These are phyloP conservation scores for Daldinia caldariorum DNA, from an alignment of 495 filamentous ascomycete genomes.

Conservation along the genomic window DNA sequence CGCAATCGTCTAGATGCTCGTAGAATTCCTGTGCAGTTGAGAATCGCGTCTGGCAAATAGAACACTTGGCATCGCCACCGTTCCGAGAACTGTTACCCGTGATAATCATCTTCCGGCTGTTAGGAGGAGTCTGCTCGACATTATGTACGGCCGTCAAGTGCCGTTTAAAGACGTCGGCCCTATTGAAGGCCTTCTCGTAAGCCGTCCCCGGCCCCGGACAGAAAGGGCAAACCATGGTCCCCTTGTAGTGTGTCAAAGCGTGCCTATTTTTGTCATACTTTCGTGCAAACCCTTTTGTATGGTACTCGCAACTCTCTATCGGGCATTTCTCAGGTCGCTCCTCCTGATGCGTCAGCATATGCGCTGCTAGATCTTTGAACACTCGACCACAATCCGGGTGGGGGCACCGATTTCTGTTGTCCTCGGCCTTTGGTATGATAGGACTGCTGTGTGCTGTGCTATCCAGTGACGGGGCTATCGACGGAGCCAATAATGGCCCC, in stretches of 20 bases:
- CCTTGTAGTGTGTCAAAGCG: conserved; percentile 98
- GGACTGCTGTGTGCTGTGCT: conserved; percentile 48
- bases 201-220: conserved; percentile 93
- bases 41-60: conserved; percentile 92
- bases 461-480: conserved; percentile 44
- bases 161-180: conserved; percentile 98
- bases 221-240: conserved; percentile 99
- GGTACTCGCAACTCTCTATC: conserved; percentile 93
- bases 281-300: conserved; percentile 92
- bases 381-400: conserved; percentile 84
- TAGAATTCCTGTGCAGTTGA: conserved; percentile 96
- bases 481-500: conserved; percentile 45
- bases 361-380: conserved; percentile 94
- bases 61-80: conserved; percentile 87
- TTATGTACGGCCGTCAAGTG: conserved; percentile 94
- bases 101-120: conserved; percentile 88
- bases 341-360: conserved; percentile 95
- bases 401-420: conserved; percentile 67
- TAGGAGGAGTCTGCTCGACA: conserved; percentile 96
- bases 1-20: conserved; percentile 97
- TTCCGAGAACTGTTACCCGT: conserved; percentile 63
- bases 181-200: conserved; percentile 98
- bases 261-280: conserved; percentile 99
- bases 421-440: conserved; percentile 45
- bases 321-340: conserved; percentile 98